Evolutionary conservation across 1,139 yeast genomes (phyloP).

Genomic region (Magnusiomyces sp.): DNA sequence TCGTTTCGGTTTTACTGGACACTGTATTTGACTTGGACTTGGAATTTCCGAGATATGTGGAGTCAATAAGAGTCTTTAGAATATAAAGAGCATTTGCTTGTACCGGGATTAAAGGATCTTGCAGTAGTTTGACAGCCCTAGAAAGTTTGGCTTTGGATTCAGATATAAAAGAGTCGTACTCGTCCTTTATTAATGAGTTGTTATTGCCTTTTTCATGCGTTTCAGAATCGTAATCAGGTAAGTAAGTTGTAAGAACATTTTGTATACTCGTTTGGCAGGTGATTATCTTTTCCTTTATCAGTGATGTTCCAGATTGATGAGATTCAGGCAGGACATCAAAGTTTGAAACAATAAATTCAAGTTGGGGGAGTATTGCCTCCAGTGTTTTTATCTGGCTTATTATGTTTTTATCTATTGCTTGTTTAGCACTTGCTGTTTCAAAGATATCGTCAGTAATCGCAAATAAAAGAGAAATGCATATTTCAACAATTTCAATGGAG

Average conservation of each 20-base stretch:
- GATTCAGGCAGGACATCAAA: too few species aligned
- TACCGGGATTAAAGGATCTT: conserved; percentile 75
- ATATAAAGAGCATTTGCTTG: conserved; percentile 77
- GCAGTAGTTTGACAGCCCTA: conserved; percentile 56
- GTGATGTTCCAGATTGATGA: too few species aligned
- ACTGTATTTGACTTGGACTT: too few species aligned
- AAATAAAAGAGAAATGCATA: conserved; percentile 26
- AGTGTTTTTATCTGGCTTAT: conserved; percentile 40
- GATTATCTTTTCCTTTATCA: too few species aligned
- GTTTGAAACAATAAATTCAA: conserved; percentile 26
- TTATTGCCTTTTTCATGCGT: too few species aligned
- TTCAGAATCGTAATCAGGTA: too few species aligned
- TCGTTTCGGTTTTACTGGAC: conserved; percentile 45
- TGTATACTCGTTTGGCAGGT: too few species aligned
- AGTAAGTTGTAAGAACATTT: too few species aligned
- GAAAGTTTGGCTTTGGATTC: too few species aligned
- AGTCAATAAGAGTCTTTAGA: conserved; percentile 49
- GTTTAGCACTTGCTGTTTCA: conserved; percentile 15
- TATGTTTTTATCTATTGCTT: too few species aligned
- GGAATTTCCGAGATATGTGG: conserved; percentile 19
- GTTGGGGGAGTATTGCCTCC: conserved; percentile 26
- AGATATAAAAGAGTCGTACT: too few species aligned
- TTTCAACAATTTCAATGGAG: conserved; percentile 25
- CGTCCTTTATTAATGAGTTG: too few species aligned
- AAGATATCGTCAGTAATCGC: conserved; percentile 22